Evolutionary conservation across 345 rosid genomes (phyloP).

Genomic region (Eucalyptus pauciflora): DNA sequence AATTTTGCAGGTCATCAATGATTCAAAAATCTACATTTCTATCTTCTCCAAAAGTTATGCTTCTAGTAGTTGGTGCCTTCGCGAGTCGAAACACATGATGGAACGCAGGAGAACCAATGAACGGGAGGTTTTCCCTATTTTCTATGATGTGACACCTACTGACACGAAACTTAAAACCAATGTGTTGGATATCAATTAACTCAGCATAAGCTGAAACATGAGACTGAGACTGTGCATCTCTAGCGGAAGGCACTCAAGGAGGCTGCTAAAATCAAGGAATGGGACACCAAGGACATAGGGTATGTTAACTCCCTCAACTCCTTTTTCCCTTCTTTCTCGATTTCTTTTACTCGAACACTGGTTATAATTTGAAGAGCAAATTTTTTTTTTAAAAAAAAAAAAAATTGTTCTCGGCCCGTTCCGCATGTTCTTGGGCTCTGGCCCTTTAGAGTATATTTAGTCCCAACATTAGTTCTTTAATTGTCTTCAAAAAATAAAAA

Average conservation of each 20-base stretch:
- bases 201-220: neutral
- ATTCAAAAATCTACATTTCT: neutral
- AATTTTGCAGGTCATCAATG: neutral
- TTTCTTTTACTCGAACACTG: neutral
- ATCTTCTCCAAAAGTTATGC: neutral
- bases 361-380: no score
- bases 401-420: no score
- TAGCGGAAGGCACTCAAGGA: fast-evolving
- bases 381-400: no score
- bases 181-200: neutral
- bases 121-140: neutral
- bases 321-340: neutral
- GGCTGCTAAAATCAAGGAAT: neutral
- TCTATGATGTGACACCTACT: neutral
- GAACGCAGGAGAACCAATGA: neutral
- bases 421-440: no score
- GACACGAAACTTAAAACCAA: neutral
- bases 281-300: neutral
- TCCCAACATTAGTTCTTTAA: no score
- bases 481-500: no score
- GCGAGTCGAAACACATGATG: neutral
- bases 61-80: neutral
- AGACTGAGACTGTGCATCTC: neutral
- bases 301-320: neutral
- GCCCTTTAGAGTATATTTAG: no score